phyloP scores from a whole-genome alignment of 2,329 filamentous ascomycete genomes.

The Penicillium sp. region DNA sequence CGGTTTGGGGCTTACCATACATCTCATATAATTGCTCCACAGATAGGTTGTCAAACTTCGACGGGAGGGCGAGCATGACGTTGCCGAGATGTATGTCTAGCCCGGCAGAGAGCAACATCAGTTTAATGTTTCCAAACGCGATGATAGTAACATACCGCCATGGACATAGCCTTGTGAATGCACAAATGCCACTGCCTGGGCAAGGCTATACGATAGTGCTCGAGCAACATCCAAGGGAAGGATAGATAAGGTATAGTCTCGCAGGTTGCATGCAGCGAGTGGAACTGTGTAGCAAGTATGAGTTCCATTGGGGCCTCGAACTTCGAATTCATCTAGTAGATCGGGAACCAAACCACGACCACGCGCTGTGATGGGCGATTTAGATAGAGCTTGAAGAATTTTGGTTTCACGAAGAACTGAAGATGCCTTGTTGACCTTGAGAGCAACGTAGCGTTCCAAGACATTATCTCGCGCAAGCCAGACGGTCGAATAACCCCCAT shows the following conservation, averaged over 20 bases:
- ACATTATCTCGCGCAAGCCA: slow-evolving; percentile 38
- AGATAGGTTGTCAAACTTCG: slow-evolving; percentile 26
- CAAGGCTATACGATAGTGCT: slow-evolving; percentile 19
- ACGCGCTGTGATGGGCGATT: neutral
- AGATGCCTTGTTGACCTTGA: slow-evolving; percentile 27
- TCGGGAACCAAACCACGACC: slow-evolving; percentile 9
- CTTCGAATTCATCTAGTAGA: slow-evolving; percentile 24
- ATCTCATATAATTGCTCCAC: slow-evolving; percentile 29
- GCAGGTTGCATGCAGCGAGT: slow-evolving; percentile 25
- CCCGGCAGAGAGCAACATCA: neutral
- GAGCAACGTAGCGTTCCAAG: slow-evolving; percentile 23
- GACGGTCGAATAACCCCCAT: slow-evolving; percentile 40
- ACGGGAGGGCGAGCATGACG: slow-evolving; percentile 22
- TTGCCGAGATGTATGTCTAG: slow-evolving; percentile 31
- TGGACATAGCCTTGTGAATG: slow-evolving; percentile 27
- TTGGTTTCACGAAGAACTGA: slow-evolving; percentile 16
- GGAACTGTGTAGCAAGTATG: slow-evolving; percentile 25
- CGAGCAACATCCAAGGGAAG: slow-evolving; percentile 26
- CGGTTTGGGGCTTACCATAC: slow-evolving; percentile 25
- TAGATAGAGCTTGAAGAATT: slow-evolving; percentile 17
- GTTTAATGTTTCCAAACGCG: too few species aligned
- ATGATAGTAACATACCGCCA: slow-evolving; percentile 20
- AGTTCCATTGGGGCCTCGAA: slow-evolving; percentile 26
- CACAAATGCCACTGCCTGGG: slow-evolving; percentile 13
- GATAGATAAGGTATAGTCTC: slow-evolving; percentile 24